Percentiles rank a stretch among this genome's conserved stretches.
Conservation (phyloP, 768 basidiomycete genomes). For the Flagelloscypha sp. region DNA sequence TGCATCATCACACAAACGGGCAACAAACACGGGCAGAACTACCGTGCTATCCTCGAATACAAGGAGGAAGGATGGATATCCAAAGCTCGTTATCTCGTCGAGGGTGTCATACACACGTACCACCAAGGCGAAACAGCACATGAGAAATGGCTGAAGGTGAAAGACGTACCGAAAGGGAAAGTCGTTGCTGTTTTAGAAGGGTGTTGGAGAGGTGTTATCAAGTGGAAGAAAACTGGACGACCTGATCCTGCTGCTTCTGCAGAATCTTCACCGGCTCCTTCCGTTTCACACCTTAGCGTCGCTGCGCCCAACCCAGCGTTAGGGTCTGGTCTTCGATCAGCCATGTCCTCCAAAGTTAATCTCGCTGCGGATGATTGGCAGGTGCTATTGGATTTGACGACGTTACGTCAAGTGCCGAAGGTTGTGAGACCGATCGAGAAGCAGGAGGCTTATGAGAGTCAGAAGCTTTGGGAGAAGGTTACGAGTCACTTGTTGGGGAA, state of each 20-base stretch:
- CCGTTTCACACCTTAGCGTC: slow-evolving; percentile 23
- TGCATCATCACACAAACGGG: slow-evolving; percentile 77
- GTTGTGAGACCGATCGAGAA: slow-evolving; percentile 70
- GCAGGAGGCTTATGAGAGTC: slow-evolving; percentile 76
- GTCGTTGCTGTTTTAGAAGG: slow-evolving; percentile 83
- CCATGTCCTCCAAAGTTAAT: slow-evolving; percentile 38
- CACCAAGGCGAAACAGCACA: slow-evolving; percentile 49
- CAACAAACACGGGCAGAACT: slow-evolving; percentile 49
- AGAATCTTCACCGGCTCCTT: slow-evolving; percentile 40
- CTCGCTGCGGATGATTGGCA: slow-evolving; percentile 43
- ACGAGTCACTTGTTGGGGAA: slow-evolving; percentile 69
- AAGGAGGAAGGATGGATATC: slow-evolving; percentile 98
- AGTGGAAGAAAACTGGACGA: slow-evolving; percentile 61
- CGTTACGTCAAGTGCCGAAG: slow-evolving; percentile 72
- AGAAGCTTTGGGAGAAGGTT: slow-evolving; percentile 81
- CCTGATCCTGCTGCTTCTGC: slow-evolving; percentile 31
- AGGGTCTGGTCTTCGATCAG: slow-evolving; percentile 25
- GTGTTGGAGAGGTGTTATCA: slow-evolving; percentile 75
- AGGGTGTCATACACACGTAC: slow-evolving; percentile 86
- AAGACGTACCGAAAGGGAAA: slow-evolving; percentile 76
- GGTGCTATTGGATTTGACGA: slow-evolving; percentile 69
- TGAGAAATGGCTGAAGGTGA: slow-evolving; percentile 76
- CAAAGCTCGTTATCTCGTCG: slow-evolving; percentile 72
- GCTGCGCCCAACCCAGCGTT: slow-evolving; percentile 28
- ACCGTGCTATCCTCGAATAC: slow-evolving; percentile 84